These are phyloP conservation scores for Ulvella scutata DNA, from an alignment of 139 green algal species.

Conservation along the genomic window DNA sequence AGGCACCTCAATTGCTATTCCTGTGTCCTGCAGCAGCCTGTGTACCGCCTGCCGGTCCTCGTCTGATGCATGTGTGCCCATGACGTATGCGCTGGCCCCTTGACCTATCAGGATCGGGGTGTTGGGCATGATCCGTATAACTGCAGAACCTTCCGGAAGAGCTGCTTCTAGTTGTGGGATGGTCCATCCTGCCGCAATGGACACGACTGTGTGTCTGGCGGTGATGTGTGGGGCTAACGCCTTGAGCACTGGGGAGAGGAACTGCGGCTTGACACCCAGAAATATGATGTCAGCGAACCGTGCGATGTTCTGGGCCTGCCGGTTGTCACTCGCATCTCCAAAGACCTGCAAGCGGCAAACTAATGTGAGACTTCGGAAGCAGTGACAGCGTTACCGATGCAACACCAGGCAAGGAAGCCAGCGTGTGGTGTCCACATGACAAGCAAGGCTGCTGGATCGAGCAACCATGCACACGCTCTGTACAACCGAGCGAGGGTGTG, in stretches of 20 bases:
- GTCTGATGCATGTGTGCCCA: neutral
- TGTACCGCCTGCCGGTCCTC: neutral
- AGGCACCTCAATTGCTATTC: neutral
- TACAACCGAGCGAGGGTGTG: too few relatives aligned
- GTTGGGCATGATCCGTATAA: neutral
- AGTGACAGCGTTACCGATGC: neutral
- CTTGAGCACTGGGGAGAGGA: neutral
- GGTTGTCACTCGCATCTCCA: neutral
- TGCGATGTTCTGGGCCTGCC: neutral
- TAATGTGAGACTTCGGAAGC: too few relatives aligned
- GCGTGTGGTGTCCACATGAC: neutral
- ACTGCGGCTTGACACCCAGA: neutral
- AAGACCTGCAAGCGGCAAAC: neutral
- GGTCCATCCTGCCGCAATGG: neutral
- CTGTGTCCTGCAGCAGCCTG: neutral
- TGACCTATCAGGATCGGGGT: slow-evolving; percentile 1
- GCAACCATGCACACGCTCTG: neutral
- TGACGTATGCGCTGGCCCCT: neutral
- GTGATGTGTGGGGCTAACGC: neutral
- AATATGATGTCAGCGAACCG: neutral
- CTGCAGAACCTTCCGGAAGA: neutral
- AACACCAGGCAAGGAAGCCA: too few relatives aligned
- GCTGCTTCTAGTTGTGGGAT: neutral
- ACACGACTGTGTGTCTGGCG: neutral
- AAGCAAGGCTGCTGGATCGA: neutral